phyloP scores from a whole-genome alignment of 768 basidiomycete species.

The Leccinum boreale region DNA sequence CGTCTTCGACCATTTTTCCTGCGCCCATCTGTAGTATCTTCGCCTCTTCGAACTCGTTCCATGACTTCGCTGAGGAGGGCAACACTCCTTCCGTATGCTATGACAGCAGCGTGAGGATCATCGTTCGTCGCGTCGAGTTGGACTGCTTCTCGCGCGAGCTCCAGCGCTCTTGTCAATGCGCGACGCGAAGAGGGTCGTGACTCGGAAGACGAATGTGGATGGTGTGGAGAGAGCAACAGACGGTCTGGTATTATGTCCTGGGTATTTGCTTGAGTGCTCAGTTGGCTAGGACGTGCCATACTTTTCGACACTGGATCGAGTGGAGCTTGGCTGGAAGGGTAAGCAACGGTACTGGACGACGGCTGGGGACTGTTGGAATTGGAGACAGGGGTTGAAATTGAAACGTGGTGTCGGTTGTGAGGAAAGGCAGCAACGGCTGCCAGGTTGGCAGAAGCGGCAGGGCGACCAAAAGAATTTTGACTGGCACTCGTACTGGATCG shows the following conservation, averaged over 20 bases:
- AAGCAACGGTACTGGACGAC: slow-evolving; percentile 16
- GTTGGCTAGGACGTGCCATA: slow-evolving; percentile 35
- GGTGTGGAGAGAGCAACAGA: slow-evolving; percentile 40
- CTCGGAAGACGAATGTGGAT: slow-evolving; percentile 44
- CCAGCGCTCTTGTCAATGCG: slow-evolving; percentile 81
- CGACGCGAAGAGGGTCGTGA: slow-evolving; percentile 71
- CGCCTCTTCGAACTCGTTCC: slow-evolving; percentile 84
- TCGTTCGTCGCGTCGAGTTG: slow-evolving; percentile 85
- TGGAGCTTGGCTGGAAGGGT: slow-evolving; percentile 44
- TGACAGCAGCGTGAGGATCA: slow-evolving; percentile 84
- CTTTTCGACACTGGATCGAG: slow-evolving; percentile 59
- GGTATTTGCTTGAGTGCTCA: slow-evolving; percentile 22
- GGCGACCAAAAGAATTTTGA: slow-evolving; percentile 30
- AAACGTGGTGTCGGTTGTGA: slow-evolving; percentile 43
- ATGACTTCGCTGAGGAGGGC: slow-evolving; percentile 87
- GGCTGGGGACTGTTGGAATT: slow-evolving; percentile 28
- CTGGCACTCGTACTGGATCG: slow-evolving; percentile 37
- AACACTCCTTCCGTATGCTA: slow-evolving; percentile 85
- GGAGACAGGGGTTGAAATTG: slow-evolving; percentile 23
- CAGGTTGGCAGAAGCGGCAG: slow-evolving; percentile 46
- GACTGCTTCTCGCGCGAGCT: slow-evolving; percentile 87
- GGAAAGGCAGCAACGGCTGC: slow-evolving; percentile 62
- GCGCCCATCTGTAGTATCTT: slow-evolving; percentile 72
- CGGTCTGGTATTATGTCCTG: slow-evolving; percentile 45
- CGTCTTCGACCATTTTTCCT: slow-evolving; percentile 59